These are phyloP conservation scores for Fraxinus paxiana DNA, from an alignment of 305 asterid species.

Conservation along the genomic window DNA sequence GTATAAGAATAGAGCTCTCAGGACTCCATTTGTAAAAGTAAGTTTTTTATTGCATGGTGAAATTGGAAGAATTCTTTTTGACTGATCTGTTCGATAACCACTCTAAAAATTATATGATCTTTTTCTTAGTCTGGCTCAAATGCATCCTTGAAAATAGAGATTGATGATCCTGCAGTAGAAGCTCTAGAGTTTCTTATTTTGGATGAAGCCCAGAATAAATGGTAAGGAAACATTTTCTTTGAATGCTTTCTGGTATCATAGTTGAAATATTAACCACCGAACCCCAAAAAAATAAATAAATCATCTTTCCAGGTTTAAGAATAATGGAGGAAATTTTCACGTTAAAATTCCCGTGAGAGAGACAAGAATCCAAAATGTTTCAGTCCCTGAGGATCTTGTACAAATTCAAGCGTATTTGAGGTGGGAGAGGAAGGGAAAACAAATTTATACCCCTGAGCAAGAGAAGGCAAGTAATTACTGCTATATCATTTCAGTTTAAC, in stretches of 20 bases:
- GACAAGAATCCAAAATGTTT: slow-evolving; percentile 38
- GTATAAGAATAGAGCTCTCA: slow-evolving; percentile 70
- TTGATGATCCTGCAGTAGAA: slow-evolving; percentile 76
- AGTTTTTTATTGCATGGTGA: slow-evolving; percentile 25
- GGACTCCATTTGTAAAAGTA: slow-evolving; percentile 89
- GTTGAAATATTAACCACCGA: slow-evolving; percentile 18
- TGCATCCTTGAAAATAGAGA: slow-evolving; percentile 68
- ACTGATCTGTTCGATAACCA: slow-evolving; percentile 24
- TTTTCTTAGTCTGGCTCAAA: slow-evolving; percentile 62
- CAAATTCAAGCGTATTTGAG: slow-evolving; percentile 88
- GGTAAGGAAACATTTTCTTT: slow-evolving; percentile 39
- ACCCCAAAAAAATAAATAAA: neutral
- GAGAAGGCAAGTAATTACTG: slow-evolving; percentile 60
- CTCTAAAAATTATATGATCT: slow-evolving; percentile 24
- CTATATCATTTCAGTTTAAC: slow-evolving; percentile 19
- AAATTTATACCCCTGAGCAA: slow-evolving; percentile 67
- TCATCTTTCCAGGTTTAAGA: slow-evolving; percentile 64
- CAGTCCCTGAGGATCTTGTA: slow-evolving; percentile 96
- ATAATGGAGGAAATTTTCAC: slow-evolving; percentile 71
- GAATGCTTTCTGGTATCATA: slow-evolving; percentile 5
- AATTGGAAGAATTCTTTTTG: slow-evolving; percentile 17
- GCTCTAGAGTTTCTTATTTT: slow-evolving; percentile 93
- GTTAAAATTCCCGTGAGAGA: slow-evolving; percentile 53
- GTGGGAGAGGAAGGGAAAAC: slow-evolving; percentile 97
- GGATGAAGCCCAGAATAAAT: slow-evolving; percentile 76